Evolutionary conservation across 2,329 filamentous ascomycete species (phyloP).

Genomic region (Fusarium veterinarium): DNA sequence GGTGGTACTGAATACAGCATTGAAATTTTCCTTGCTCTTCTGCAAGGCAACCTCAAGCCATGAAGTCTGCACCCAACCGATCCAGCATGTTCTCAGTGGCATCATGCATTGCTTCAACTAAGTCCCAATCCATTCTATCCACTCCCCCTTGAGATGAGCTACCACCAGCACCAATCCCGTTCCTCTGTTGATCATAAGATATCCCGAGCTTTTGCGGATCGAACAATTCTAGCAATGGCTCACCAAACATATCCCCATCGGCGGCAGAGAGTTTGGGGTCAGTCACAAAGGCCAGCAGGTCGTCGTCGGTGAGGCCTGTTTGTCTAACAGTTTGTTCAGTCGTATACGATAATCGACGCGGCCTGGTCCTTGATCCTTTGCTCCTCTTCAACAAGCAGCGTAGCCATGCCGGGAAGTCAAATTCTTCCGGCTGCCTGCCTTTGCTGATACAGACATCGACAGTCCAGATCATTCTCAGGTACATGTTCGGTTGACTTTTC

Average conservation of each 20-base stretch:
- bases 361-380: not conserved
- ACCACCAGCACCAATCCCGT: no score
- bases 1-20: no score
- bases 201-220: no score
- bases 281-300: not conserved
- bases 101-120: no score
- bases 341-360: fast-evolving
- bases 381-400: not conserved
- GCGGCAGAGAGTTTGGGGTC: not conserved
- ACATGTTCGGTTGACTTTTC: not conserved
- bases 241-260: not conserved
- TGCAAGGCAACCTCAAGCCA: no score
- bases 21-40: no score
- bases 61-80: no score
- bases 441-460: not conserved
- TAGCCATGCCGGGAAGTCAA: not conserved
- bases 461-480: not conserved
- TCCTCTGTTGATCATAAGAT: no score
- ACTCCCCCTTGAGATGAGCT: no score
- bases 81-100: no score
- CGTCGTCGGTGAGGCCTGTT: not conserved
- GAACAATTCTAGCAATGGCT: not conserved
- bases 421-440: not conserved
- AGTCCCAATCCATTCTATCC: no score
- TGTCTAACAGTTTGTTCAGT: not conserved